A percentile compares a stretch with the other conserved stretches of the same genome.
phyloP scores from a whole-genome alignment of 1,139 yeast genomes.

The Diutina mesorugosa region DNA sequence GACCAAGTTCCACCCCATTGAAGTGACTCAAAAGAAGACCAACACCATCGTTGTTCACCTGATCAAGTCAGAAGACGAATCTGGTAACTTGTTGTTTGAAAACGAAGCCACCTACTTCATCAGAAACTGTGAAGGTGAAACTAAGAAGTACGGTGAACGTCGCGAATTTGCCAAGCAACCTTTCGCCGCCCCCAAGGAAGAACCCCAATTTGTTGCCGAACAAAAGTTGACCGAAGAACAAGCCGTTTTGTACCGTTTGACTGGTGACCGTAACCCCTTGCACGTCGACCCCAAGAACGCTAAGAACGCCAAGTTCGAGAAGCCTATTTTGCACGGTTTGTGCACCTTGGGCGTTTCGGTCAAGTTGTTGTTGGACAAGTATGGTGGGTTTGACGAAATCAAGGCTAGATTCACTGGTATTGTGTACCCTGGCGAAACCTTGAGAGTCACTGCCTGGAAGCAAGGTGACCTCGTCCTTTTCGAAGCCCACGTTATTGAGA shows the following conservation, averaged over 20 bases:
- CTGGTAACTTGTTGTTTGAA: constrained; percentile 61
- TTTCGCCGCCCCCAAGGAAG: constrained; percentile 51
- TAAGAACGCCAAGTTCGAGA: constrained; percentile 72
- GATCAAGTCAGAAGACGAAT: constrained; percentile 54
- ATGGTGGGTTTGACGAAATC: constrained; percentile 72
- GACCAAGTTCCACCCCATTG: constrained; percentile 57
- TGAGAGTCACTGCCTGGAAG: constrained; percentile 79
- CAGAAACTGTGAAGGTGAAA: constrained; percentile 68
- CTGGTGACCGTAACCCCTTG: constrained; percentile 91
- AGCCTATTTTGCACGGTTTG: constrained; percentile 89
- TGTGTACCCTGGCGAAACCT: constrained; percentile 92
- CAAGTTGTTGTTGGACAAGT: constrained; percentile 65
- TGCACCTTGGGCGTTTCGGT: constrained; percentile 77
- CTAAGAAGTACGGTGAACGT: constrained; percentile 35
- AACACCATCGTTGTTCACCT: constrained; percentile 78
- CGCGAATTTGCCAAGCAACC: constrained; percentile 47
- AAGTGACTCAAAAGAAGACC: constrained; percentile 75
- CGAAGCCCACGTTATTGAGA: constrained; percentile 74
- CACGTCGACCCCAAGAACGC: constrained; percentile 93
- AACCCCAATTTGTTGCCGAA: constrained; percentile 55
- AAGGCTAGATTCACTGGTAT: constrained; percentile 87
- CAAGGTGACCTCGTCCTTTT: constrained; percentile 55
- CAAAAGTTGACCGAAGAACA: constrained; percentile 55
- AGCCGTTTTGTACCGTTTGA: constrained; percentile 83
- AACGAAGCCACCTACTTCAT: constrained; percentile 82